These are phyloP conservation scores for Solanum sparsipilum DNA, from an alignment of 257 asterid species.

Conservation along the genomic window DNA sequence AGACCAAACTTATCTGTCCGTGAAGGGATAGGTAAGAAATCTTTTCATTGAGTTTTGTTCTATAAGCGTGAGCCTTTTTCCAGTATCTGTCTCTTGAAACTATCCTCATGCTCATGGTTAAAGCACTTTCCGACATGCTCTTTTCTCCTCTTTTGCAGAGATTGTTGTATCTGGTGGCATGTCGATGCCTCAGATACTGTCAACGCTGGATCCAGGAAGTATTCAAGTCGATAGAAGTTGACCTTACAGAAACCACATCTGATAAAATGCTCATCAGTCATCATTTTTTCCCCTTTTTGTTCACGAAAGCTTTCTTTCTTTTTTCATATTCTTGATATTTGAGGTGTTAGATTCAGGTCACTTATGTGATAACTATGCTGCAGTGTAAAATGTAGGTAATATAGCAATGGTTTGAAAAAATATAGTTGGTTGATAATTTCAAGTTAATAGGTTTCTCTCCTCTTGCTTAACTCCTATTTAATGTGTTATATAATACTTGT, in stretches of 20 bases:
- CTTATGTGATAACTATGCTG: not conserved
- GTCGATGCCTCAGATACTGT: slow-evolving; percentile 42
- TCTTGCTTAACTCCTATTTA: not conserved
- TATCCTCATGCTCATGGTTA: not conserved
- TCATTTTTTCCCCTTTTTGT: not conserved
- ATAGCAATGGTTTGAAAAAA: slow-evolving; percentile 3
- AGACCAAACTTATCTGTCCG: slow-evolving; percentile 46
- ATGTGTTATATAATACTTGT: not conserved
- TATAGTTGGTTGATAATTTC: slow-evolving; percentile 3
- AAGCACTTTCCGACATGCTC: not conserved
- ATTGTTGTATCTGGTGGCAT: slow-evolving; percentile 46
- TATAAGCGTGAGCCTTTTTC: not conserved
- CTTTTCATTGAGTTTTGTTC: not conserved
- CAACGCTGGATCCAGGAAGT: slow-evolving; percentile 23
- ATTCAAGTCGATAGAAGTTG: slow-evolving; percentile 18
- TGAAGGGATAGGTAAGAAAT: slow-evolving; percentile 39
- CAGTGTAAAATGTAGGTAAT: slow-evolving; percentile 8
- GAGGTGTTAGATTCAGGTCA: slow-evolving; percentile 3
- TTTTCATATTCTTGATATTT: not conserved
- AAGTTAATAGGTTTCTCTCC: not conserved
- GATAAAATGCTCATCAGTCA: not conserved
- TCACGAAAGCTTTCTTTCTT: not conserved
- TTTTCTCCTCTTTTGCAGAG: slow-evolving; percentile 16
- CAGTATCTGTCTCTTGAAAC: not conserved
- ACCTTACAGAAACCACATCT: slow-evolving; percentile 11